Evolutionary conservation across 2,329 filamentous ascomycete species (phyloP), one percentile per base, ranked within the genome.

Genomic region (Cercospora janseana): DNA sequence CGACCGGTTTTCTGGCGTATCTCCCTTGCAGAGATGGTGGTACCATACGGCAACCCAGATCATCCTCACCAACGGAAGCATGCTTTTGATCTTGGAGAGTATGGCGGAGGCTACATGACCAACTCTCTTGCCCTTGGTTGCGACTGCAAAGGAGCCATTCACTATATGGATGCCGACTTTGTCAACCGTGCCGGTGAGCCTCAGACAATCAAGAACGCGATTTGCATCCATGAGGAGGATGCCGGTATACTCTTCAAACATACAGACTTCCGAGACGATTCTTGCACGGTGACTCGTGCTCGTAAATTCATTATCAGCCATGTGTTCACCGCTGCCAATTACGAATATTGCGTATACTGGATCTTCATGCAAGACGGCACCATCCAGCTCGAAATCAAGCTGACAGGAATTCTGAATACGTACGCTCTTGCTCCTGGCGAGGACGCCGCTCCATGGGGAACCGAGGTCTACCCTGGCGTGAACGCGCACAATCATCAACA

Each of bases 401-500:
- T 95, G 21, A 95, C 90, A 0, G 90, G 90, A 45, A 95, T 96
- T 66, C 75, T 96, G 46, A 95, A 95, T 76, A 96, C 91, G 0
- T 95, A 95, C 63, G 75, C 83, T 20, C 85, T 95, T 77, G 81
- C 83, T 60, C 81, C 84, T 0, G 87, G 82, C 38, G 90, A 95
- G 70, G 87, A 93, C 57, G 86, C 87, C 6, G 76, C 87, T 23
- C 88, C 88, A 52, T 95, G 88, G 88, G 91, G 91, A 49, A 95
- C 90, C 0, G 85, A 95, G 69, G 91, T 96, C 6, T 93, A 92
- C 64, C 87, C 88, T 0, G 85, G 88, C 31, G 89, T 95, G 64
- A 95, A 95, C 64, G 91, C 91, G 0, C 91, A 95, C 73, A 95
- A 95, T 73, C 91, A 96, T 70, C 90, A 96, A 70, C 91, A 96